Evolutionary conservation across 169 alveolate species (phyloP).

Genomic region (Plasmodium cynomolgi): DNA sequence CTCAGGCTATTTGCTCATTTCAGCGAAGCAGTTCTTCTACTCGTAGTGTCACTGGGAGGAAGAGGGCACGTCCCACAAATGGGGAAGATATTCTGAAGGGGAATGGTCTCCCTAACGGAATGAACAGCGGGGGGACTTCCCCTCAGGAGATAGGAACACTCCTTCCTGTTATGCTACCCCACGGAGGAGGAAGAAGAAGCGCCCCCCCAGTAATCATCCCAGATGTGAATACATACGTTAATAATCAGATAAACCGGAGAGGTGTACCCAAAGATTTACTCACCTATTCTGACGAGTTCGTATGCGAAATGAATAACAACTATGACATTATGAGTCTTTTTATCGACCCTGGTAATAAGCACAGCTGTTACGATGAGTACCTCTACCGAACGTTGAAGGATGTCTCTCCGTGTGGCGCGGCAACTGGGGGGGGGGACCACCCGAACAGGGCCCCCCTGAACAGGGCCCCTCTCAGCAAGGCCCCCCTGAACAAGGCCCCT

Average conservation of each 20-base stretch:
- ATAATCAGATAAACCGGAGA: neutral
- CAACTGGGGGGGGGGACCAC: neutral
- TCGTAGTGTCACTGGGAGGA: neutral
- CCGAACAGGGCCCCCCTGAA: neutral
- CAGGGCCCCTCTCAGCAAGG: neutral
- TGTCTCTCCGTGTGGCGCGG: neutral
- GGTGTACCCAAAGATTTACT: conserved; percentile 3
- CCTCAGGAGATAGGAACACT: neutral
- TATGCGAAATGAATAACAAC: conserved; percentile 25
- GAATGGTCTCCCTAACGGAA: neutral
- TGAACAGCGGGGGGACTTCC: neutral
- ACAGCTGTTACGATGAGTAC: conserved; percentile 27
- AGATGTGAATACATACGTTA: conserved; percentile 30
- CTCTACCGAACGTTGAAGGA: conserved; percentile 17
- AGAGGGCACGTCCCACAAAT: neutral
- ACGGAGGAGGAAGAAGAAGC: neutral
- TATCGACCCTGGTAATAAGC: conserved; percentile 22
- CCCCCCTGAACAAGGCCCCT: neutral
- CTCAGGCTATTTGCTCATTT: neutral
- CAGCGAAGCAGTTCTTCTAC: neutral
- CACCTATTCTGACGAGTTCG: conserved; percentile 38
- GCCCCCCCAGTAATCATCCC: neutral
- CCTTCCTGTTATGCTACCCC: neutral
- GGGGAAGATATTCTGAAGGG: neutral
- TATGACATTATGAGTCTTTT: conserved; percentile 26